Conservation (phyloP, 257 asterid genomes). For the Galeopsis tetrahit region DNA sequence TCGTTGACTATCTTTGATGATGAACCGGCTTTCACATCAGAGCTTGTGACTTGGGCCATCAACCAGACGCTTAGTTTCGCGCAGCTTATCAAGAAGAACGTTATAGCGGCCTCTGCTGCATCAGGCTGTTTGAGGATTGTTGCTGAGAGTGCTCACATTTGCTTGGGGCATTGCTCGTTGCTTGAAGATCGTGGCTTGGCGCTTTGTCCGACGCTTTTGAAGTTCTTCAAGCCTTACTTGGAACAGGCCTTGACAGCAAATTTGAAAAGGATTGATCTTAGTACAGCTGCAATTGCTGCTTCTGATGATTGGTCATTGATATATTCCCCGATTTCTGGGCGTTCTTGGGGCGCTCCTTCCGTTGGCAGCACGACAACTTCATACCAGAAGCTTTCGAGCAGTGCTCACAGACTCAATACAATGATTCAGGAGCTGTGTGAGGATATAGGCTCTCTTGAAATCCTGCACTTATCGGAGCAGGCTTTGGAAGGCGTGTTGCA, state of each 20-base stretch:
- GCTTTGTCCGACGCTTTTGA: constrained; percentile 81
- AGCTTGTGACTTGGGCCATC: constrained; percentile 87
- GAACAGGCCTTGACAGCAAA: constrained; percentile 75
- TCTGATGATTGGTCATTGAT: constrained; percentile 81
- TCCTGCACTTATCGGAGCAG: constrained; percentile 64
- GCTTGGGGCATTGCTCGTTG: constrained; percentile 79
- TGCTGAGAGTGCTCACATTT: constrained; percentile 74
- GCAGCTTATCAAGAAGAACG: constrained; percentile 60
- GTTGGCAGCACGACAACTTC: constrained; percentile 42
- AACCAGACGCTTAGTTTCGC: constrained; percentile 67
- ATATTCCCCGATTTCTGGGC: constrained; percentile 63
- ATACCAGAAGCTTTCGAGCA: constrained; percentile 80
- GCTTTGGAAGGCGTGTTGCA: constrained; percentile 79
- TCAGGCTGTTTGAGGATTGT: constrained; percentile 85
- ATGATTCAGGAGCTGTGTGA: constrained; percentile 96
- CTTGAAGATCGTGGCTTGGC: constrained; percentile 83
- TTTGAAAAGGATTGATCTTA: constrained; percentile 69
- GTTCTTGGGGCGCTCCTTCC: constrained; percentile 56
- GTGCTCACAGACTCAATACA: constrained; percentile 78
- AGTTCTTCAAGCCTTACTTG: constrained; percentile 67
- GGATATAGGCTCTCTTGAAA: constrained; percentile 83
- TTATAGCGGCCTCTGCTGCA: constrained; percentile 80
- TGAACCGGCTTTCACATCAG: constrained; percentile 86
- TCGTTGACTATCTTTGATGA: constrained; percentile 77
- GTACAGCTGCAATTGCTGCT: constrained; percentile 85